Evolutionary conservation across 2,329 filamentous ascomycete species (phyloP), one percentile per base, ranked within the genome.

Genomic region (Polytolypa hystricis): DNA sequence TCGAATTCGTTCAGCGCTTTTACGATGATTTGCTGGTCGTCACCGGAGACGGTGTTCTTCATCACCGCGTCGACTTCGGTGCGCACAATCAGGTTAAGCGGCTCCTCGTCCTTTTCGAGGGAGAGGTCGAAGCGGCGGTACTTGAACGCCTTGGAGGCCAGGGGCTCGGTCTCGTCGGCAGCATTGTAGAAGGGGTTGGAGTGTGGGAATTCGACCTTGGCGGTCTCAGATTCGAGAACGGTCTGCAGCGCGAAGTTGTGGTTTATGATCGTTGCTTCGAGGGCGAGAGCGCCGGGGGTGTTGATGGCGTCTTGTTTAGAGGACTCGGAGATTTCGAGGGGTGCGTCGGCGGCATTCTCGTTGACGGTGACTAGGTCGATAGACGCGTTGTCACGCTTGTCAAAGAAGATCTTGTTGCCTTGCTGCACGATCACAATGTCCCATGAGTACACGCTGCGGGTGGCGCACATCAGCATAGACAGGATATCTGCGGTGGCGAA

Each of bases 1-100:
- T 98, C 91, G 58, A 96, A 98, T 70, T 98, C 91, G 71, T 98
- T 98, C 50, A 98, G 79, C 3, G 91, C 91, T 70, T 95, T 93
- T 66, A 98, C 79, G 26, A 83, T 84, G 53, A 98, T 61, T 66
- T 79, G 81, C 64, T 95, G 87, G 63, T 96, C 85, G 52, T 94
- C 85, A 56, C 86, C 85, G 55, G 73, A 85, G 62, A 86, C 84
- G 35, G 80, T 81, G 71, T 93, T 94, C 79, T 93, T 95, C 65
- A 93, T 77, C 19, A 95, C 82, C 14, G 91, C 89, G 56, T 98
- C 91, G 41, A 96, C 70, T 70, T 98, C 91, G 23, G 91, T 93
- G 51, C 91, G 82, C 46, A 98, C 91, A 51, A 96, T 71, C 48
- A 98, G 69, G 68, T 95, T 81, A 43, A 96, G 76, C 30, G 91